Base-by-base conservation (phyloP, 2,329 filamentous ascomycete genomes). In the Trichoderma brevicompactum region DNA sequence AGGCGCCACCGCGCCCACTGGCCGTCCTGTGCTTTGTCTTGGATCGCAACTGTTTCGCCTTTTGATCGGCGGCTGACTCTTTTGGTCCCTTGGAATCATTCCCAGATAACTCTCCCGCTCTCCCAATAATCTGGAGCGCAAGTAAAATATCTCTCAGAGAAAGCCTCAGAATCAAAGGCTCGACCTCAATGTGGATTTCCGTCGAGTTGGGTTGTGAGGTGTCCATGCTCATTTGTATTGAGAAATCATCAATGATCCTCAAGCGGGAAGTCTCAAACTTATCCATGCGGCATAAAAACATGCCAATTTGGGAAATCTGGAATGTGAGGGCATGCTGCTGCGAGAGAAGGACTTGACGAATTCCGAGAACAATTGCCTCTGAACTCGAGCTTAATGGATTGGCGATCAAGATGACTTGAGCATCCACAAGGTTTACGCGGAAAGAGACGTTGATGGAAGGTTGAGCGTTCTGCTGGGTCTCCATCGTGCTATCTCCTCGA, bases 251-350 rank as follows among this genome's bases (percentile, higher is more conserved):
- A 38, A 99, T 86, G 67, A 99, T 97, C 17, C 95, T 89, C 53
- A 99, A 83, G 43, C 92, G 88, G 46, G 90, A 94, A 3, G 91
- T 93, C 70, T 99, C 94, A 71, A 98, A 98, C 68, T 89, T 92
- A 77, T 99, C 96, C 95, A 99, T 99, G 12, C 95, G 91, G 74
- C 96, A 99, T 38, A 99, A 79, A 76, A 97, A 99, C 95, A 99
- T 99, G 71, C 95, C 95, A 61, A 98, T 87, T 73, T 98, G 89
- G 7, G 92, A 94, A 2, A 99, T 88, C 74, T 99, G 94, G 74
- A 99, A 85, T 0, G 95, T 97, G 70, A 96, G 85, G 8, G 94
- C 92, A 79, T 98, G 92, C 76, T 99, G 96, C 72, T 96, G 91
- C 2, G 94, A 96, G 10, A 98, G 84, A 2, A 98, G 83, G 12